A percentile compares a stretch with the other conserved stretches of the same genome.
phyloP scores from a whole-genome alignment of 2,329 filamentous ascomycete species.

The Microdochium bolleyi region DNA sequence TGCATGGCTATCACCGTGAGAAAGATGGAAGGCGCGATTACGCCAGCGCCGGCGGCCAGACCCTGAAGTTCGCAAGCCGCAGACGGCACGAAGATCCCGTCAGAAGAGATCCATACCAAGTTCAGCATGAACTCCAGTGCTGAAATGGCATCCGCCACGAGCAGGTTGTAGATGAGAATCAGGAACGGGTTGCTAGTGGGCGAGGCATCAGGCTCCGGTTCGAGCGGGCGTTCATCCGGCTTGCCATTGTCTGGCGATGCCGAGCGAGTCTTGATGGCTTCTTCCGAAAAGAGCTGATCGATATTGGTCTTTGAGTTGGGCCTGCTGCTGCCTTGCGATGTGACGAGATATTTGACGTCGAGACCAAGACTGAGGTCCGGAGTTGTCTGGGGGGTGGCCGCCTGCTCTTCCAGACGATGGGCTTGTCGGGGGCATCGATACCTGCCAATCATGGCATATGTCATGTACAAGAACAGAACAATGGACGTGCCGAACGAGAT shows the following conservation, averaged over 20 bases:
- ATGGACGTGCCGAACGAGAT: background rate
- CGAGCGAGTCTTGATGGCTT: background rate
- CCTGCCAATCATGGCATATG: background rate
- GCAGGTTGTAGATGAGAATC: conserved; percentile 1
- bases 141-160: background rate
- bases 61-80: background rate
- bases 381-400: background rate
- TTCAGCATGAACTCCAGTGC: background rate
- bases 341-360: background rate
- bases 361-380: background rate
- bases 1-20: background rate
- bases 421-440: background rate
- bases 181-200: background rate
- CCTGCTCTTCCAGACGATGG: background rate
- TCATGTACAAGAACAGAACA: background rate
- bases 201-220: background rate
- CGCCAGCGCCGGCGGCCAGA: background rate
- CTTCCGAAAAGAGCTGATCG: background rate
- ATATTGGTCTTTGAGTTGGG: background rate
- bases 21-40: background rate
- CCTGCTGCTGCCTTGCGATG: background rate
- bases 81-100: background rate
- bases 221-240: background rate
- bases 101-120: background rate
- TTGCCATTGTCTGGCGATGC: background rate